Percentiles rank a stretch among this genome's conserved stretches.
Evolutionary conservation across 306 rosid species (phyloP).

Genomic region (Begonia peltatifolia): DNA sequence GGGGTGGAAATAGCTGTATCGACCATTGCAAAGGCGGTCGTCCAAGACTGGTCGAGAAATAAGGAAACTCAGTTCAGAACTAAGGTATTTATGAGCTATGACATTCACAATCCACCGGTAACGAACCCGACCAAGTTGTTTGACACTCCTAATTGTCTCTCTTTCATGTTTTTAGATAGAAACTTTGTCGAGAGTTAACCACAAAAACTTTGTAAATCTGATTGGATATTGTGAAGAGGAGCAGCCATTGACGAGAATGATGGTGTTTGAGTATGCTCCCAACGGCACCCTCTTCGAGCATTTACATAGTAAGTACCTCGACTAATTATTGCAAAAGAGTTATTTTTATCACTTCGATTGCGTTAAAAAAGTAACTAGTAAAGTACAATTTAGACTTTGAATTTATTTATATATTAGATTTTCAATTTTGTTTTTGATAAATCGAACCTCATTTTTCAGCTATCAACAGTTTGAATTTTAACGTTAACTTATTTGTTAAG

Average conservation of each 20-base stretch:
- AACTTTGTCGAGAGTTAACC: slow-evolving; percentile 64
- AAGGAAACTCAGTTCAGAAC: slow-evolving; percentile 55
- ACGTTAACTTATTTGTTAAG: too few species aligned
- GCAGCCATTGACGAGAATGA: slow-evolving; percentile 81
- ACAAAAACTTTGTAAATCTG: slow-evolving; percentile 79
- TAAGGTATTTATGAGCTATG: slow-evolving; percentile 29
- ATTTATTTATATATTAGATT: too few species aligned
- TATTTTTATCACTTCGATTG: neutral
- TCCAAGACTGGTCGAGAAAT: slow-evolving; percentile 51
- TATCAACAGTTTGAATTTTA: too few species aligned
- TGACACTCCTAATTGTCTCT: neutral
- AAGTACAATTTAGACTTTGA: too few species aligned
- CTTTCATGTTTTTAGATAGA: slow-evolving; percentile 34
- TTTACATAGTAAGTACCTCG: slow-evolving; percentile 54
- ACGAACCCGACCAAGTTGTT: too few species aligned
- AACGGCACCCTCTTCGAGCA: slow-evolving; percentile 91
- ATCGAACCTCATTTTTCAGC: too few species aligned
- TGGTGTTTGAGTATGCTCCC: slow-evolving; percentile 96
- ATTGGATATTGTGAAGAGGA: slow-evolving; percentile 79
- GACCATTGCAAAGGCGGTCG: slow-evolving; percentile 31
- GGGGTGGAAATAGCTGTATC: slow-evolving; percentile 95
- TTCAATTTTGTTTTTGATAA: too few species aligned
- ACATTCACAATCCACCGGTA: too few species aligned
- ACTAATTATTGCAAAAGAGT: neutral
- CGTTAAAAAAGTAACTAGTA: too few species aligned